Base-by-base conservation (phyloP, 108 stramenopile genomes). In the Cyclotella baltica region DNA sequence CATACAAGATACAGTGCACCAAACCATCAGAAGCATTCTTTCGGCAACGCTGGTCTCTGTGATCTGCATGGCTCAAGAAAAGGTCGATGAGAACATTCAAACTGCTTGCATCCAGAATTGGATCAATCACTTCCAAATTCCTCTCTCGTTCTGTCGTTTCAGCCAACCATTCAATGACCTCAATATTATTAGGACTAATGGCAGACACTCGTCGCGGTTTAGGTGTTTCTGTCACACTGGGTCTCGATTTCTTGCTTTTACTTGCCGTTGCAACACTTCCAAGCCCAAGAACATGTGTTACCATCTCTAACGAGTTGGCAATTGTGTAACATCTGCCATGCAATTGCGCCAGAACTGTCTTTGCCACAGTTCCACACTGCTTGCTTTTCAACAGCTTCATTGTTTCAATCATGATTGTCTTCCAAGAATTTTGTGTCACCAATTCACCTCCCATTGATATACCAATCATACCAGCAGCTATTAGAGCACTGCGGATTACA, bases 121-220 rank as follows among this genome's bases (percentile, higher is more conserved):
- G 83, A 51, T 83, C 73, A 20, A 84, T 62, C 22, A 58, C 48
- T 23, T 84, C 76, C 76, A 85, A 46, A 61, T 56, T 72, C 43
- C 84, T 58, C 46, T 87, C 87, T 25, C 69, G 70, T 71, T 82
- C 84, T 15, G 74, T 83, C 27, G 68, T 73, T 43, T 82, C 87
- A 27, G 87, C 87, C 57, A 85, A 43, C 87, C 87, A 88, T 46
- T 83, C 82, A 23, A 88, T 76, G 40, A 88, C 67, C 61, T 88
- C 87, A 35, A 83, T 66, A 30, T 62, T 72, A 33, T 72, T 81
- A 4, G 74, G 70, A 27, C 37, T 67, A 40, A 37, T 46, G 1
- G 77, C 34, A 18, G 75, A 76, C 20, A 66, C 55, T 43, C 33
- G 65, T 53, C 75, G 65, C 22, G 67, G 76, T 22, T 85, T 76